Percentiles rank a stretch among this genome's conserved stretches.
Evolutionary conservation across 2,329 filamentous ascomycete genomes (phyloP).

Genomic region (Sordariomycetes sp.): DNA sequence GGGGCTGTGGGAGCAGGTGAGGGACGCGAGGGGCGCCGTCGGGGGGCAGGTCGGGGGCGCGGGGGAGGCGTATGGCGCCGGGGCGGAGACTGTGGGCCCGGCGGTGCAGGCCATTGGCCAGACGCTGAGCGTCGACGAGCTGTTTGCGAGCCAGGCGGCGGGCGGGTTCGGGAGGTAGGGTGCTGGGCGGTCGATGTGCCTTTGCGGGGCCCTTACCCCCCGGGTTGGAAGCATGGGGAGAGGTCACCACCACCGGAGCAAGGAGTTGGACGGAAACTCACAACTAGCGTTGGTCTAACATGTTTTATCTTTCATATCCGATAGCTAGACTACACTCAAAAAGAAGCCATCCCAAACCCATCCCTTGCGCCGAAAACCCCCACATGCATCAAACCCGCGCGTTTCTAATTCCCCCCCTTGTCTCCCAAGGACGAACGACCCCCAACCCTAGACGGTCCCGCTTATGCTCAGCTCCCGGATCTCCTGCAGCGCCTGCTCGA

Average conservation of each 20-base stretch:
- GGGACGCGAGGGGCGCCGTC: conserved; percentile 8
- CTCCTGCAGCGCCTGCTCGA: conserved; percentile 93
- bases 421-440: neutral
- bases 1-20: conserved; percentile 25
- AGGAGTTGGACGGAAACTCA: neutral
- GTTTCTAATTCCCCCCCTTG: neutral
- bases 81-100: conserved; percentile 17
- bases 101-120: conserved; percentile 33
- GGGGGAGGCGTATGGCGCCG: neutral
- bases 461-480: conserved; percentile 94
- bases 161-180: conserved; percentile 8
- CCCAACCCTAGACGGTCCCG: conserved; percentile 42
- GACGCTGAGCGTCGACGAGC: conserved; percentile 31
- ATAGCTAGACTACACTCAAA: neutral
- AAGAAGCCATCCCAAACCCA: neutral
- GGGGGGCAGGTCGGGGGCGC: neutral
- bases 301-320: neutral
- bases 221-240: neutral
- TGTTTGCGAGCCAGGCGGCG: conserved; percentile 26
- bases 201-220: too few species aligned
- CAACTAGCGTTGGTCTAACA: neutral
- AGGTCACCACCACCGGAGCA: neutral
- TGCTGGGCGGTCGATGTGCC: neutral
- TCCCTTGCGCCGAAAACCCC: neutral
- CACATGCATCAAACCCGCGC: neutral